Percentiles rank a stretch among this genome's conserved stretches.
Conservation (phyloP, 441 rosid genomes). For the Erysimum pusillum region DNA sequence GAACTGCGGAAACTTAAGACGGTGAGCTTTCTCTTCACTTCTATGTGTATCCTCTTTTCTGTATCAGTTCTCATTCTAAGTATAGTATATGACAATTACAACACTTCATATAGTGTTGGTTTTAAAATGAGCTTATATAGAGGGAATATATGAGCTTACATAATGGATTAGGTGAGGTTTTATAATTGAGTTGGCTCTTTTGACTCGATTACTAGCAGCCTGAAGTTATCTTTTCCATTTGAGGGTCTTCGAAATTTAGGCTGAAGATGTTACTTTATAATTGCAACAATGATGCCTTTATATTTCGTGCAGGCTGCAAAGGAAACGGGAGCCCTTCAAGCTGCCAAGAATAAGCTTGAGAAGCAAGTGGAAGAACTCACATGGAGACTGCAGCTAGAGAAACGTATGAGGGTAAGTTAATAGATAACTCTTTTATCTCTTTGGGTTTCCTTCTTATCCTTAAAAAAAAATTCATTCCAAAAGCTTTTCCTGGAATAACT, state of each 20-base stretch:
- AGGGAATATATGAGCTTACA: slow-evolving; percentile 11
- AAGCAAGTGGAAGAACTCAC: slow-evolving; percentile 92
- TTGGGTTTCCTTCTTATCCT: slow-evolving; percentile 20
- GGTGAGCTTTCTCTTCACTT: slow-evolving; percentile 56
- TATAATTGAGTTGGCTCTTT: slow-evolving; percentile 11
- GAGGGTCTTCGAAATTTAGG: slow-evolving; percentile 28
- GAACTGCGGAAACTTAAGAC: slow-evolving; percentile 82
- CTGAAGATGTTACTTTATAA: slow-evolving; percentile 28
- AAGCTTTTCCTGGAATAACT: slow-evolving; percentile 26
- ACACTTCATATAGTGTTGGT: slow-evolving; percentile 14
- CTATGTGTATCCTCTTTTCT: slow-evolving; percentile 19
- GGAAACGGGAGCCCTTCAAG: slow-evolving; percentile 96
- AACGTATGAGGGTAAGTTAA: slow-evolving; percentile 73
- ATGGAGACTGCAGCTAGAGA: slow-evolving; percentile 81
- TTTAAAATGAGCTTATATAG: slow-evolving; percentile 16
- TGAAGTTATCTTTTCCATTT: slow-evolving; percentile 22
- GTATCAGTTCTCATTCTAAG: slow-evolving; percentile 15
- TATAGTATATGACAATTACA: slow-evolving; percentile 18
- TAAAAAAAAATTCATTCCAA: not conserved
- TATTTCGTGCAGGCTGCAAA: slow-evolving; percentile 75
- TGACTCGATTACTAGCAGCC: slow-evolving; percentile 28
- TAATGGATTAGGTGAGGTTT: slow-evolving; percentile 9
- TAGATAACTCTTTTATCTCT: slow-evolving; percentile 3
- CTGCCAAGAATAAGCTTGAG: slow-evolving; percentile 87
- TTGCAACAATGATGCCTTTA: slow-evolving; percentile 14